A percentile compares a stretch with the other conserved stretches of the same genome.
phyloP scores from a whole-genome alignment of 441 rosid genomes.

The Brassica hybrid region DNA sequence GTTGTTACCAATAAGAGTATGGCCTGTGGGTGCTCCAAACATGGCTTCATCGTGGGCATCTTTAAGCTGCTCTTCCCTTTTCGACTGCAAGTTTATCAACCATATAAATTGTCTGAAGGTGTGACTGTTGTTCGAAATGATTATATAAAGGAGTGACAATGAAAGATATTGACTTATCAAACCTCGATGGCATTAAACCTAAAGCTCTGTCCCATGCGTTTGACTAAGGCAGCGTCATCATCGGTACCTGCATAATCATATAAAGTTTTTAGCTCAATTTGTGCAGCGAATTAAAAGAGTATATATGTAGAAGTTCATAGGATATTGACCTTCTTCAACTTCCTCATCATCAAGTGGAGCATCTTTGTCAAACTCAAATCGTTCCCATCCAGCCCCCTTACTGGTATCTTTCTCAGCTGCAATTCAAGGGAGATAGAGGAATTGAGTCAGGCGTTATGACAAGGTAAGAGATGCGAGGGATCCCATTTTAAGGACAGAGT shows the following conservation, averaged over 20 bases:
- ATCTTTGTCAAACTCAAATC: slow-evolving; percentile 85
- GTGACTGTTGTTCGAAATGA: neutral
- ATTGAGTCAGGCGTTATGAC: neutral
- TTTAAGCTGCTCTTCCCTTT: slow-evolving; percentile 71
- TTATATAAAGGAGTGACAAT: neutral
- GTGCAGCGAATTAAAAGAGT: neutral
- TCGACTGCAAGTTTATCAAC: slow-evolving; percentile 53
- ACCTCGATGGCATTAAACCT: slow-evolving; percentile 87
- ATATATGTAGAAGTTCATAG: neutral
- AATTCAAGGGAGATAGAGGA: slow-evolving; percentile 1
- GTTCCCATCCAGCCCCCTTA: slow-evolving; percentile 85
- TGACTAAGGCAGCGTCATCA: slow-evolving; percentile 79
- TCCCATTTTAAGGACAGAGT: slow-evolving; percentile 32
- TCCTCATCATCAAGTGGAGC: slow-evolving; percentile 94
- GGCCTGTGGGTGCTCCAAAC: slow-evolving; percentile 69
- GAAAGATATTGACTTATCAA: slow-evolving; percentile 22
- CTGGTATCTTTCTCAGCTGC: slow-evolving; percentile 80
- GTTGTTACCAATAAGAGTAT: slow-evolving; percentile 33
- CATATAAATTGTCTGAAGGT: neutral
- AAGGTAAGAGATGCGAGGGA: neutral
- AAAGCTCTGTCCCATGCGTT: slow-evolving; percentile 89
- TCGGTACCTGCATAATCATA: slow-evolving; percentile 63
- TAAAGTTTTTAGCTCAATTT: neutral
- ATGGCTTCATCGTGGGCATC: slow-evolving; percentile 93
- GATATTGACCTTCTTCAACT: slow-evolving; percentile 63